phyloP scores from a whole-genome alignment of 345 rosid species.

The Murraya paniculata region DNA sequence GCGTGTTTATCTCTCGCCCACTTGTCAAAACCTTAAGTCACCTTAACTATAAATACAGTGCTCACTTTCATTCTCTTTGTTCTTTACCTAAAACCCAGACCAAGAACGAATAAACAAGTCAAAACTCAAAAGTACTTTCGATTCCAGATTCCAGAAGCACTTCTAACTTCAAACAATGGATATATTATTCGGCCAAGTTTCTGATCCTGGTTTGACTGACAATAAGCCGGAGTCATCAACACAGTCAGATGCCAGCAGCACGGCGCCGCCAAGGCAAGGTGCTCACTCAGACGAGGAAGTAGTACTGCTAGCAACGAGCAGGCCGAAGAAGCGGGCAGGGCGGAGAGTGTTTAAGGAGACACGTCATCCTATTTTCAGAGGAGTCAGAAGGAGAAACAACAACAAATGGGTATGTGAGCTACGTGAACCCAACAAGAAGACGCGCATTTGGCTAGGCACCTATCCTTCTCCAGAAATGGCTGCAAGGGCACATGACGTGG shows the following conservation, averaged over 20 bases:
- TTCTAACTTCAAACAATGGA: slow-evolving; percentile 1
- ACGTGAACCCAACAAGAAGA: slow-evolving; percentile 51
- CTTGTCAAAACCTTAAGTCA: background rate
- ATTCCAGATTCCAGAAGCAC: background rate
- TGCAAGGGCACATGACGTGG: slow-evolving; percentile 79
- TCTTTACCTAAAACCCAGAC: background rate
- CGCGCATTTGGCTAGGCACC: slow-evolving; percentile 78
- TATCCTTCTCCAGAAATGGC: slow-evolving; percentile 80
- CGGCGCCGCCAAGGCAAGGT: background rate
- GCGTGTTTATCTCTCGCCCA: background rate
- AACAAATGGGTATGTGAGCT: slow-evolving; percentile 78
- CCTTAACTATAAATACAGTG: background rate
- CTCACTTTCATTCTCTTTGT: background rate
- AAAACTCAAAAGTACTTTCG: background rate
- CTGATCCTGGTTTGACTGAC: background rate
- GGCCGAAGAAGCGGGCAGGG: slow-evolving; percentile 68
- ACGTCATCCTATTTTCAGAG: slow-evolving; percentile 71
- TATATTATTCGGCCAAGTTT: background rate
- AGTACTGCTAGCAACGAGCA: slow-evolving; percentile 42
- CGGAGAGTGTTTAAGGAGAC: slow-evolving; percentile 66
- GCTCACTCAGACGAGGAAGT: slow-evolving; percentile 36
- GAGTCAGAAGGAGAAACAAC: slow-evolving; percentile 51
- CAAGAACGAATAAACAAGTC: background rate
- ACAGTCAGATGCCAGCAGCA: slow-evolving; percentile 16
- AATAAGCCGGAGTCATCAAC: slow-evolving; percentile 14